Percentiles rank a stretch among this genome's conserved stretches.
Conservation (phyloP, 192 early-diverging fungal species). For the Podila minutissima region DNA sequence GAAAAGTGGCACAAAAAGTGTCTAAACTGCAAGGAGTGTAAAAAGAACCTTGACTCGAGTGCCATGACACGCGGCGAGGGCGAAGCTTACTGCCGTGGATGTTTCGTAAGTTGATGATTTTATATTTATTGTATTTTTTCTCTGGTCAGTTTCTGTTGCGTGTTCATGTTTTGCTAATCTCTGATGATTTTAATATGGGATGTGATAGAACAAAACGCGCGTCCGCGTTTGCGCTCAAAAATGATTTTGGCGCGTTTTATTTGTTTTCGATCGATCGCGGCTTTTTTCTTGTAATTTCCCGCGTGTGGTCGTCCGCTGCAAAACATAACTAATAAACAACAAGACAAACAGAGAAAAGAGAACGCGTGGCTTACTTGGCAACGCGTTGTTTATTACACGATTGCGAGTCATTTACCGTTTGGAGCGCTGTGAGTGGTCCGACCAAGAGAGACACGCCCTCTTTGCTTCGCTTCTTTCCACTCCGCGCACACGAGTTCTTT, state of each 20-base stretch:
- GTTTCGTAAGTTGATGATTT: conserved; percentile 52
- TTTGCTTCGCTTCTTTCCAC: conserved; percentile 3
- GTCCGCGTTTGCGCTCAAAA: not conserved
- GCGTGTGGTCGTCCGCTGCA: no score
- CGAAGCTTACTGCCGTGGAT: conserved; percentile 55
- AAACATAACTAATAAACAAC: no score
- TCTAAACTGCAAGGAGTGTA: conserved; percentile 56
- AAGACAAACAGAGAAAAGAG: no score
- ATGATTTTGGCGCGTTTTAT: not conserved
- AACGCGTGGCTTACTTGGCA: no score
- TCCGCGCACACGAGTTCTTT: not conserved
- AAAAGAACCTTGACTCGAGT: conserved; percentile 60
- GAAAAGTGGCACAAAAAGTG: conserved; percentile 68
- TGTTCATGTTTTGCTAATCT: not conserved
- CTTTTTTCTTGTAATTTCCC: not conserved
- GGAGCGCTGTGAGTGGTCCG: no score
- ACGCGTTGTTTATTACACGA: no score
- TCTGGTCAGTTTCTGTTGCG: not conserved
- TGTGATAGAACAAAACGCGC: not conserved
- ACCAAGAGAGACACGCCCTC: not conserved
- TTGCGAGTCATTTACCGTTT: no score
- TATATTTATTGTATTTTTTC: not conserved
- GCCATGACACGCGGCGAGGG: conserved; percentile 48
- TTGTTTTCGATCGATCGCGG: no score
- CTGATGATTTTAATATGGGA: not conserved